phyloP scores from a whole-genome alignment of 768 basidiomycete species.

The Leccinum olivaceopallidum region DNA sequence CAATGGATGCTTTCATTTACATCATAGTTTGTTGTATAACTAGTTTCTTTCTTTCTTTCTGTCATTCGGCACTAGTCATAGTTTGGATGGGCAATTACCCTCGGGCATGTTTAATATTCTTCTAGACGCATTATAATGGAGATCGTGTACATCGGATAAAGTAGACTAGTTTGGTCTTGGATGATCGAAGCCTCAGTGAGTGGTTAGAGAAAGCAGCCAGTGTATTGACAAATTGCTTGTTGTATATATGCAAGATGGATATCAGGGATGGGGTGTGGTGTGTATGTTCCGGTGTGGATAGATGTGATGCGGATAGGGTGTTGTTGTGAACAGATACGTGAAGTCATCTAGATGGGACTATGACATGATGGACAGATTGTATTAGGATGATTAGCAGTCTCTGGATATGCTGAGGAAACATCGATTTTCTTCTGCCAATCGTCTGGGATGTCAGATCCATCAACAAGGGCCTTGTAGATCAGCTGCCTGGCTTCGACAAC shows the following conservation, averaged over 20 bases:
- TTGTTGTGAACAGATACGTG: background rate
- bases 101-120: constrained; percentile 6
- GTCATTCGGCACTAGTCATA: constrained; percentile 10
- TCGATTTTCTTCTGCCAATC: constrained; percentile 42
- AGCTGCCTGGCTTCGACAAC: constrained; percentile 49
- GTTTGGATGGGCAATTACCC: constrained; percentile 5
- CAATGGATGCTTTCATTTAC: constrained; percentile 8
- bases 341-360: constrained; percentile 40
- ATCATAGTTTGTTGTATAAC: constrained; percentile 18
- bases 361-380: constrained; percentile 45
- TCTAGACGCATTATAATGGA: constrained; percentile 15
- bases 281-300: background rate
- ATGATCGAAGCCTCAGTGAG: background rate
- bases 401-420: constrained; percentile 24
- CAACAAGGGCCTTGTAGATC: constrained; percentile 41
- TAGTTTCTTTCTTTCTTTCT: constrained; percentile 1
- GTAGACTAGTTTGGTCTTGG: background rate
- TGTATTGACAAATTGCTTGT: background rate
- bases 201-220: background rate
- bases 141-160: constrained; percentile 1
- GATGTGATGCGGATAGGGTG: background rate
- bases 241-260: background rate
- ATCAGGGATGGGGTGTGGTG: background rate
- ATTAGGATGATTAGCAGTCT: constrained; percentile 23
- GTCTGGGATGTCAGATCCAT: constrained; percentile 31